Base-by-base conservation (phyloP, 306 rosid species). In the Prosopis cineraria region DNA sequence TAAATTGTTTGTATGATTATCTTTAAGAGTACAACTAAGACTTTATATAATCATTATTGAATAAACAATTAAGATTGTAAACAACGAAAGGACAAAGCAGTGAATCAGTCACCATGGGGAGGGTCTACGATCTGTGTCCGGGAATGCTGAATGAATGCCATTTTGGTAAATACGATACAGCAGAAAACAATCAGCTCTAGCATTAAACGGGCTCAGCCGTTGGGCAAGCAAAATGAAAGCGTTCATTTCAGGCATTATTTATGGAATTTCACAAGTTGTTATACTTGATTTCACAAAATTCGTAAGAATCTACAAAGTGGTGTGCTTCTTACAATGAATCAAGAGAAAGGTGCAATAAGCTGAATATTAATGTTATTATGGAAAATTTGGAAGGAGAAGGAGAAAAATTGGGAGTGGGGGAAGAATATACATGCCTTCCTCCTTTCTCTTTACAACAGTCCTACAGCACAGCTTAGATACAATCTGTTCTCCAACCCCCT, bases 401-500 rank as follows among this genome's bases (percentile, higher is more conserved):
- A 75, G 65, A 2, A 27, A 58, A 27, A 58, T 4, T 12, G 65
- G 65, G 36, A 13, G 36, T 13, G 65, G 65, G 65, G 65, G 65
- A 77, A 88, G 89, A 85, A 90, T 89, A 78, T 89, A 86, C 96
- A 90, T 66, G 80, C 72, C 44, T 85, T 81, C 77, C 59, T 75
- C 58, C 78, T 72, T 68, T 72, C 82, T 76, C 85, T 82, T 83
- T 85, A 96, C 80, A 96, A 86, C 79, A 93, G 80, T 75, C 98
- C 97, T 70, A 96, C 96, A 40, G 86, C 99, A 78, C 98, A 96
- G 73, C 93, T 93, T 30, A 96, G 85, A 76, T 96, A 97, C 79
- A 96, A 81, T 78, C 99, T 87, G 77, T 96, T 96, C 85, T 96
- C 99, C 93, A 96, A 91, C 79, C 99, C 97, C 84, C 97, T 87